Percentiles rank a stretch among this genome's conserved stretches.
Conservation (phyloP, 2,329 filamentous ascomycete genomes). For the Beauveria pseudobassiana region DNA sequence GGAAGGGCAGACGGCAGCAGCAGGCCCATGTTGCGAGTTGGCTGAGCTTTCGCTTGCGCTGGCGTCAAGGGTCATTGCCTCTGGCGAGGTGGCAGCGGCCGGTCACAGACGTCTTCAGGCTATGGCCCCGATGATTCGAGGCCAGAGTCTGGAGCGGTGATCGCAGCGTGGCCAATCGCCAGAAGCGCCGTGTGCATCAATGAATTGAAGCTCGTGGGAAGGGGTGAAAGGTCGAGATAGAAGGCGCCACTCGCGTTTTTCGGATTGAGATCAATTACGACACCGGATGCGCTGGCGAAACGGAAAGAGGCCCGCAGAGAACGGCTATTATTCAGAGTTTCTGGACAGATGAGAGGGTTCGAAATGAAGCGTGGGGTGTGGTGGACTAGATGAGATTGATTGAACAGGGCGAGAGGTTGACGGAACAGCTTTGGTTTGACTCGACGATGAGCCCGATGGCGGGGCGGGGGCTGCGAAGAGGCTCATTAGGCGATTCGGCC, state of each 20-base stretch:
- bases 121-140: slow-evolving; percentile 19
- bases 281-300: neutral
- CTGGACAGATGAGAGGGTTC: neutral
- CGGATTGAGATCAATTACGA: neutral
- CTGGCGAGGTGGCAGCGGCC: slow-evolving; percentile 13
- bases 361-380: neutral
- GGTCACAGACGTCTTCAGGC: slow-evolving; percentile 21
- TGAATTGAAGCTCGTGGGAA: slow-evolving; percentile 12
- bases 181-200: slow-evolving; percentile 32
- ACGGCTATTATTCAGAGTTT: neutral
- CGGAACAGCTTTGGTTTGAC: neutral
- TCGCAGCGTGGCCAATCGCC: slow-evolving; percentile 27
- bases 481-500: slow-evolving; percentile 7
- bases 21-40: slow-evolving; percentile 8
- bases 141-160: slow-evolving; percentile 22
- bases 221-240: neutral
- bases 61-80: slow-evolving; percentile 10
- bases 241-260: neutral
- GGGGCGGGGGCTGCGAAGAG: slow-evolving; percentile 8
- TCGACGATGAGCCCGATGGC: slow-evolving; percentile 10
- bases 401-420: neutral
- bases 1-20: slow-evolving; percentile 1
- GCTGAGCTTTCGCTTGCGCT: slow-evolving; percentile 7
- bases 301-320: neutral
- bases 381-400: neutral